A percentile compares a stretch with the other conserved stretches of the same genome.
These are phyloP conservation scores for Microthlaspi erraticum DNA, from an alignment of 345 rosid genomes.

Conservation along the genomic window DNA sequence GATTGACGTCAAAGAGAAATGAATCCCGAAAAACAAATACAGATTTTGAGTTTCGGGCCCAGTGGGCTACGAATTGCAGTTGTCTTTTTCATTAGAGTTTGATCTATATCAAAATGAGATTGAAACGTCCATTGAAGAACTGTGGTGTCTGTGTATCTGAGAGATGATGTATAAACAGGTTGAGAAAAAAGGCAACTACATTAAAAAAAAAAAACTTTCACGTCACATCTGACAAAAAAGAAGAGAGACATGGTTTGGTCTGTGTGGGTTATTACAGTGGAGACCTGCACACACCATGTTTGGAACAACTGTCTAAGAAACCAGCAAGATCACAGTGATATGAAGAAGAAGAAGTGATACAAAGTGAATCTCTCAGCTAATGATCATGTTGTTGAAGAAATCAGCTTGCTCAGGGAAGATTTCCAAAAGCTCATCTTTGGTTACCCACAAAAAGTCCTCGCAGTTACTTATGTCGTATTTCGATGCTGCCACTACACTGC, in stretches of 20 bases:
- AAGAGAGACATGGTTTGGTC: slow-evolving; percentile 35
- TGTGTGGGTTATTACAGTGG: slow-evolving; percentile 13
- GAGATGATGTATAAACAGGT: slow-evolving; percentile 33
- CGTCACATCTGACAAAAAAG: not conserved
- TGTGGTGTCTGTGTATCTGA: not conserved
- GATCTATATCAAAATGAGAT: no score
- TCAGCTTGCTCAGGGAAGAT: slow-evolving; percentile 80
- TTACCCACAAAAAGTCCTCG: slow-evolving; percentile 85
- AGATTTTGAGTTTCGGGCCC: slow-evolving; percentile 19
- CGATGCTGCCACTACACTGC: slow-evolving; percentile 80
- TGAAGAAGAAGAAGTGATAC: not conserved
- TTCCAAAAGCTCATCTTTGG: slow-evolving; percentile 88
- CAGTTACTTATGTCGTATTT: slow-evolving; percentile 71
- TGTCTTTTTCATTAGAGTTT: no score
- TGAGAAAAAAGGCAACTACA: slow-evolving; percentile 59
- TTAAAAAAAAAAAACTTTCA: slow-evolving; percentile 35
- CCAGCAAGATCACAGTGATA: not conserved
- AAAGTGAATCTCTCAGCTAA: slow-evolving; percentile 55
- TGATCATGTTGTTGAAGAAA: slow-evolving; percentile 79
- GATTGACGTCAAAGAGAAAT: not conserved
- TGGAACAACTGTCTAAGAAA: slow-evolving; percentile 19
- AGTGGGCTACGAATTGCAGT: slow-evolving; percentile 6
- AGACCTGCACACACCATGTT: not conserved
- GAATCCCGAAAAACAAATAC: not conserved
- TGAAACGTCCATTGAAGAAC: not conserved